A percentile compares a stretch with the other conserved stretches of the same genome.
phyloP scores from a whole-genome alignment of 73 alveolate genomes.

The Diophrys sp. region DNA sequence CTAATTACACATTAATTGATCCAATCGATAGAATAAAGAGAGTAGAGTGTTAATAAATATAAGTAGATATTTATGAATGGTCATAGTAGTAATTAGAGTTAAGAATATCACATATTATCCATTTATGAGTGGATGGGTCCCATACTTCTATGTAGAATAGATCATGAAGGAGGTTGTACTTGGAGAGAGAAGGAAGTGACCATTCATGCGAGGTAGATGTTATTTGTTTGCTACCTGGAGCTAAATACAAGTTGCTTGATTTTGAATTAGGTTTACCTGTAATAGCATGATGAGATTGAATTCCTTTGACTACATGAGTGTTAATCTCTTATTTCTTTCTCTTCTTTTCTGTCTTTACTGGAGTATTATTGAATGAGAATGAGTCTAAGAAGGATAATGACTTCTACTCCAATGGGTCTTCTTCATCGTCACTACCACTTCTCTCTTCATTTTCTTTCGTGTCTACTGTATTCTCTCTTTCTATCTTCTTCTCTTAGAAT shows the following conservation, averaged over 20 bases:
- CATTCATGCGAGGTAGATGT: too few species aligned
- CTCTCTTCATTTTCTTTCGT: background rate
- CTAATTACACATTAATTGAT: background rate
- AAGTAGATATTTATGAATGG: background rate
- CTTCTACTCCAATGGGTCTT: background rate
- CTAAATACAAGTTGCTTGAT: background rate
- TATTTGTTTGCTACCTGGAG: too few species aligned
- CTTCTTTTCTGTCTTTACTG: background rate
- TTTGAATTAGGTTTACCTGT: background rate
- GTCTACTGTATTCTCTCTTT: slow-evolving; percentile 1
- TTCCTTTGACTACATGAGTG: background rate
- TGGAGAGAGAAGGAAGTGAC: too few species aligned
- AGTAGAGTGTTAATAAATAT: slow-evolving; percentile 3
- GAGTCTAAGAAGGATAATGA: slow-evolving; percentile 17
- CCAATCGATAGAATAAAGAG: slow-evolving; percentile 25
- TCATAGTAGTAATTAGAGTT: background rate
- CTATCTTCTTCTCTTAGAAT: background rate
- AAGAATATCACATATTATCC: slow-evolving; percentile 40
- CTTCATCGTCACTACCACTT: background rate
- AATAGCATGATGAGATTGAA: background rate
- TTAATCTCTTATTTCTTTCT: background rate
- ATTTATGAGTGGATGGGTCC: slow-evolving; percentile 26
- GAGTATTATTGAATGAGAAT: slow-evolving; percentile 15
- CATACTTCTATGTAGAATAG: slow-evolving; percentile 28
- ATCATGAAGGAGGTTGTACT: slow-evolving; percentile 1